These are phyloP conservation scores for Umbelopsis vinacea DNA, from an alignment of 192 early-diverging fungal genomes.

Conservation along the genomic window DNA sequence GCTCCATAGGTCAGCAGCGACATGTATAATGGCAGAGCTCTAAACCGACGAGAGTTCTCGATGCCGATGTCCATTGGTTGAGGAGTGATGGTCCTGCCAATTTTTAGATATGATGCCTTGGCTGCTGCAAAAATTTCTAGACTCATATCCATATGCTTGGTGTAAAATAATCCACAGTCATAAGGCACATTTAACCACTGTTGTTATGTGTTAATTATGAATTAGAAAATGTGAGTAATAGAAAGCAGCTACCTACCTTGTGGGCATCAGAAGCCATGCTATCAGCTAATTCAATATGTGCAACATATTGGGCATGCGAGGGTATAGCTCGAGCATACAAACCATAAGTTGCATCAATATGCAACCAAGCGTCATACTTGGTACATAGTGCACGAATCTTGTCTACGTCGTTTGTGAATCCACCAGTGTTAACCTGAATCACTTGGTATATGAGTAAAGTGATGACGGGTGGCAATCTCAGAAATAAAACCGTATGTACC, in stretches of 20 bases:
- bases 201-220: background rate
- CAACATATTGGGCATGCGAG: slow-evolving; percentile 32
- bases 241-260: slow-evolving; percentile 33
- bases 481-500: slow-evolving; percentile 47
- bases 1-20: slow-evolving; percentile 55
- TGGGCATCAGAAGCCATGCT: slow-evolving; percentile 63
- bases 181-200: slow-evolving; percentile 70
- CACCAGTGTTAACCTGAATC: slow-evolving; percentile 29
- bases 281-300: slow-evolving; percentile 52
- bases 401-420: slow-evolving; percentile 41
- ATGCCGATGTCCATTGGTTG: slow-evolving; percentile 56
- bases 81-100: slow-evolving; percentile 10
- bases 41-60: slow-evolving; percentile 64
- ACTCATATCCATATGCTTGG: slow-evolving; percentile 35
- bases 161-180: slow-evolving; percentile 60
- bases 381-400: slow-evolving; percentile 46
- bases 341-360: slow-evolving; percentile 69
- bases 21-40: slow-evolving; percentile 62
- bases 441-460: background rate
- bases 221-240: too few species aligned
- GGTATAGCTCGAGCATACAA: slow-evolving; percentile 53
- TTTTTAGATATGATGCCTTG: slow-evolving; percentile 44
- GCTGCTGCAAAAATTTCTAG: slow-evolving; percentile 37
- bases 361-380: slow-evolving; percentile 53
- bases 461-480: too few species aligned